phyloP scores from a whole-genome alignment of 768 basidiomycete genomes.

The Lactifluus subvellereus region DNA sequence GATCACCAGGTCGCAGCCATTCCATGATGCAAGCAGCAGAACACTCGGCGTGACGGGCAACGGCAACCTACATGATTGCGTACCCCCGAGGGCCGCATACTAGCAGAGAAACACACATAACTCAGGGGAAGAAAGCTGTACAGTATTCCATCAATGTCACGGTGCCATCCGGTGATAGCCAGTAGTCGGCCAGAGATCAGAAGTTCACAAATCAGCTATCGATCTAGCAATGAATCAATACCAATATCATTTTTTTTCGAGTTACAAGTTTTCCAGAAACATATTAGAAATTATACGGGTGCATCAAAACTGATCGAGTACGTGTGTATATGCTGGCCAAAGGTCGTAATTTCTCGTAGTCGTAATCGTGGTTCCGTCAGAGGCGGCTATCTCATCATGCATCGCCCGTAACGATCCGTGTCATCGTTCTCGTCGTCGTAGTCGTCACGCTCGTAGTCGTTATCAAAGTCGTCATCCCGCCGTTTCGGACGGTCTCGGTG shows the following conservation, averaged over 20 bases:
- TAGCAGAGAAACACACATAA: background rate
- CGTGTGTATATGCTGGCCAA: background rate
- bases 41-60: too few relatives aligned
- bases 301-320: background rate
- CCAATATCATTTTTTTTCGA: background rate
- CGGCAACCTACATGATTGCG: too few relatives aligned
- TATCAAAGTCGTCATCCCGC: constrained; percentile 18
- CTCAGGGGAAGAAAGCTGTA: background rate
- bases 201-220: background rate
- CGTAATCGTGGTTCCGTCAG: background rate
- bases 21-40: too few relatives aligned
- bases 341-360: background rate
- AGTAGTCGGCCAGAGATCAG: background rate
- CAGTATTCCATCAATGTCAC: background rate
- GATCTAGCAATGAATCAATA: background rate
- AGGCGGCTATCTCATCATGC: constrained; percentile 1
- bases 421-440: constrained; percentile 22
- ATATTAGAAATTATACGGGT: background rate
- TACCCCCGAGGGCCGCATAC: background rate
- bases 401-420: constrained; percentile 18
- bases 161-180: background rate
- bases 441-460: constrained; percentile 24
- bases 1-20: too few relatives aligned
- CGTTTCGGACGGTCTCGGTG: constrained; percentile 12
- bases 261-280: constrained; percentile 37